phyloP scores from a whole-genome alignment of 2,329 filamentous ascomycete species.

The Penicillium occitanis region DNA sequence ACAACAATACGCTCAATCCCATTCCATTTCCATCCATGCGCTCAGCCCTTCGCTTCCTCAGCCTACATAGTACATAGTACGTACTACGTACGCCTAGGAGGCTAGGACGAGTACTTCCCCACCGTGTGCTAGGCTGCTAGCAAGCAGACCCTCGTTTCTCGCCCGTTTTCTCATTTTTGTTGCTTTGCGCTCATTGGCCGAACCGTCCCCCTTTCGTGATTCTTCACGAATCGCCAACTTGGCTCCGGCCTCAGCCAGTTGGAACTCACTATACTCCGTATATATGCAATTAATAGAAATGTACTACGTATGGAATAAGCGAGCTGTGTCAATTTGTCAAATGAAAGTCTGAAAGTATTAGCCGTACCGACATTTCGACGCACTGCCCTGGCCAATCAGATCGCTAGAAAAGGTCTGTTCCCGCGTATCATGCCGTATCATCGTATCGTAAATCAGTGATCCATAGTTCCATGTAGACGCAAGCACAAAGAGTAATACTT shows the following conservation, averaged over 20 bases:
- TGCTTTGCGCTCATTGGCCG: neutral
- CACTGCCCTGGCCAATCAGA: neutral
- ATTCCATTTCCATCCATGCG: neutral
- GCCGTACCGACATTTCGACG: neutral
- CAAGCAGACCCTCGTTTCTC: too few relatives aligned
- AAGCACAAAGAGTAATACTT: neutral
- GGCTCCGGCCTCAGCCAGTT: neutral
- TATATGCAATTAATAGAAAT: neutral
- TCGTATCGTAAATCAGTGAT: neutral
- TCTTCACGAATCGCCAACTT: conserved; percentile 1
- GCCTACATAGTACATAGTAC: neutral
- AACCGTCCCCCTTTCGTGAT: neutral
- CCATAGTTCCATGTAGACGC: neutral
- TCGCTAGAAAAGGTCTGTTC: neutral
- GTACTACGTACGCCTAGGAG: too few relatives aligned
- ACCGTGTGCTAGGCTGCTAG: neutral
- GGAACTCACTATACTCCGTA: neutral
- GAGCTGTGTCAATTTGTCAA: neutral
- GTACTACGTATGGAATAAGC: neutral
- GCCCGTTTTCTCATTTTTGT: neutral
- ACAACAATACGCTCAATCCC: neutral
- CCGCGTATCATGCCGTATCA: neutral
- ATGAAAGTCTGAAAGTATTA: neutral
- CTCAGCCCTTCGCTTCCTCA: neutral
- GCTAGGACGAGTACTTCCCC: neutral